These are phyloP conservation scores for Platanthera guangdongensis DNA, from an alignment of 106 monocot genomes.

Conservation along the genomic window DNA sequence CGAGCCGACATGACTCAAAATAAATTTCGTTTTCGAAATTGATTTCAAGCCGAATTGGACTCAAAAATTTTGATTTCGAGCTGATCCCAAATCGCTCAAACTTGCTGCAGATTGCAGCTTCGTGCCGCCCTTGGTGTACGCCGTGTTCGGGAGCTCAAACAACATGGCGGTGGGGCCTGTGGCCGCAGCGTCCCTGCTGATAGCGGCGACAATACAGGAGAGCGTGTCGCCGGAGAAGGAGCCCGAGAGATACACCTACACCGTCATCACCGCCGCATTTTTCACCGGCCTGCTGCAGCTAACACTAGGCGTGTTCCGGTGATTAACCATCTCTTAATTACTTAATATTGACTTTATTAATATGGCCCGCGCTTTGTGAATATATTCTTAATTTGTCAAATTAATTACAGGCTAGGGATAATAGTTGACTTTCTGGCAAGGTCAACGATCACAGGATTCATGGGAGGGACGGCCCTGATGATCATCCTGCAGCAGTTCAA, in stretches of 20 bases:
- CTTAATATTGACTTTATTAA: background rate
- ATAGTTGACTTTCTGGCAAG: constrained; percentile 4
- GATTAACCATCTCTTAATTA: background rate
- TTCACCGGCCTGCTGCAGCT: constrained; percentile 6
- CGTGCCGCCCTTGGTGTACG: constrained; percentile 9
- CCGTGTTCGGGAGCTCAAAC: constrained; percentile 3
- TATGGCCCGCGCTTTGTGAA: background rate
- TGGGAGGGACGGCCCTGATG: constrained; percentile 8
- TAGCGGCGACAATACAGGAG: constrained; percentile 1
- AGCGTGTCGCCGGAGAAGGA: constrained; percentile 4
- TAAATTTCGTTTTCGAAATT: too few relatives aligned
- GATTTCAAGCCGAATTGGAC: too few relatives aligned
- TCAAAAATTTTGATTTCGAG: too few relatives aligned
- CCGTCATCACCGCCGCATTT: background rate
- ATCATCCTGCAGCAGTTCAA: constrained; percentile 8
- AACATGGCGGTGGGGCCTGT: constrained; percentile 8
- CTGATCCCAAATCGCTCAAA: too few relatives aligned
- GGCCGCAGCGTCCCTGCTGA: constrained; percentile 6
- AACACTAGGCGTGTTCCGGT: background rate
- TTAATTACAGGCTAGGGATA: constrained; percentile 3
- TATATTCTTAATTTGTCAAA: background rate
- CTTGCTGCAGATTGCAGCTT: constrained; percentile 1
- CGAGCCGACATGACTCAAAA: too few relatives aligned
- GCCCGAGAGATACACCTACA: background rate
- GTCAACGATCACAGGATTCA: constrained; percentile 7